Base-by-base conservation (phyloP, 306 rosid species). In the Cicer judaicum region DNA sequence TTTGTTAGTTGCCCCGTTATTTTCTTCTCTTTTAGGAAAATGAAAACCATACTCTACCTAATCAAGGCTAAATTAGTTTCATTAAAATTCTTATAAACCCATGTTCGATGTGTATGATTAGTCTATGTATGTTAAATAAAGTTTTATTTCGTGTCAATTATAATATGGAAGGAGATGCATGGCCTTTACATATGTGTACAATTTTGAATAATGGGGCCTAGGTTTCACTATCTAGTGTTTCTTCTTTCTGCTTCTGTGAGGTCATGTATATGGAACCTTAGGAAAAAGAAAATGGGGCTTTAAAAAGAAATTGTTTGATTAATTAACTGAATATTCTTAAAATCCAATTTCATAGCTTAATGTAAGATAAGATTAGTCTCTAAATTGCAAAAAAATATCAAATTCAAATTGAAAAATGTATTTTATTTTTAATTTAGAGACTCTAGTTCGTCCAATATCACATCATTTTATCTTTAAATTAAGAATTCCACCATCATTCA, bases 241-340 rank as follows among this genome's bases (percentile, higher is more conserved):
- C 80, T 60, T 29, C 43, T 68, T 80, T 80, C 13, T 60, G 34
- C 42, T 18, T 70, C 13, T 36, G 8, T 69, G 80, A 80, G 68
- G 68, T 75, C 81, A 70, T 62, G 54, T 34, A 53, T 12, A 52
- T 59, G 67, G 56, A 68, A 49, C 80, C 56, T 62, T 10, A 4
- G 0, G 34, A 18, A 62, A 81, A 81, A 64, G 36, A 46, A 10
- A n/a, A 1, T n/a, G 18, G 1, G 11, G 53, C 39, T 19, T 54
- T 50, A 62, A 34, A 18, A 7, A 11, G 34, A 54, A 62, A 14
- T 65, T 1, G 14, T 70, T 63, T n/a, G 2, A 5, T 59, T 0
- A 2, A 11, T 34, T 1, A 44, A 29, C n/a, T 50, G 15, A 13
- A 64, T 18, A 0, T 7, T 41, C n/a, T 64, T 2, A 41, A 52